Evolutionary conservation across 306 rosid genomes (phyloP), one percentile per base, ranked within the genome.

Genomic region (Notholithocarpus densiflorus): DNA sequence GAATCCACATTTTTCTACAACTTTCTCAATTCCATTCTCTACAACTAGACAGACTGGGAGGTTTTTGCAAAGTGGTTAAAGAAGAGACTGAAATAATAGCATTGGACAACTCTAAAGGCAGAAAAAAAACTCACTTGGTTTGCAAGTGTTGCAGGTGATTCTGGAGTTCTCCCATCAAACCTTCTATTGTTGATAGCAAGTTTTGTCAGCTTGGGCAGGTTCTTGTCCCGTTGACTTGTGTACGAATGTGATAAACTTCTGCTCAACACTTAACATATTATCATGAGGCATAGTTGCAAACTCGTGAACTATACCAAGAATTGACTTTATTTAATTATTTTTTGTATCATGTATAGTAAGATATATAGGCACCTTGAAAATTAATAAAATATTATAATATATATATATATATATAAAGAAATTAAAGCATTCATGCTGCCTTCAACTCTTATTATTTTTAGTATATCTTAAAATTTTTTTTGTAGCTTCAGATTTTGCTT

Each of bases 221-320:
- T 80, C 89, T 89, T 89, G 17, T 91, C 98, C 85, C 98, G 87
- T 84, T 77, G 93, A 84, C 51, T 90, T 31, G 98, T 88, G 72
- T 24, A 91, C 5, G 99, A 93, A 43, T 85, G 97, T 57, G 99
- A 89, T 72, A 84, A 45, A 73, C 90, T 88, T 17, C 98, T 92
- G 86, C 84, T 52, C 77, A 82, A 78, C 66, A 68, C 18, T 37
- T 24, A 23, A 20, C 57, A 31, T 54, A 60, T 40, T 40, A 2
- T 2, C 12, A 8, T 40, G 12, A 40, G 45, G 45, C 45, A 8
- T 40, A 40, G 45, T 40, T 40, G 45, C 45, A 40, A 40, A 8
- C 45, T 8, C 0, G 11, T 40, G 45, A 40, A 40, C 45, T 8
- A 0, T 40, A 40, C 11, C 11, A 8, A 8, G 45, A 40, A 40